These are phyloP conservation scores for Chytriomyces hyalinus DNA, from an alignment of 192 early-diverging fungal genomes.

Conservation along the genomic window DNA sequence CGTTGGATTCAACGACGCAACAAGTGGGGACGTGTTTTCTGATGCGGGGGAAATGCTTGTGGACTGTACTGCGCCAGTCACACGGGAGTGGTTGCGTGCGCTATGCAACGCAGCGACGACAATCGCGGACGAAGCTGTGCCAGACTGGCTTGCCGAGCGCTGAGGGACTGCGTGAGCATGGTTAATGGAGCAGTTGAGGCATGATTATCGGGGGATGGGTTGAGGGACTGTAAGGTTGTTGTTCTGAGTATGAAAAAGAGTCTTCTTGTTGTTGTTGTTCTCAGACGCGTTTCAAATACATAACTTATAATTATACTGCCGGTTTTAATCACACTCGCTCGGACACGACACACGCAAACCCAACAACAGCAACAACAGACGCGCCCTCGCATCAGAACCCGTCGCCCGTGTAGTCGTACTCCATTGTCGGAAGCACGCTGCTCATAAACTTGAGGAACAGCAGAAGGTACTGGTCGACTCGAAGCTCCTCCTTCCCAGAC, in stretches of 20 bases:
- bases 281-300: no score
- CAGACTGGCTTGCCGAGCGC: conserved; percentile 1
- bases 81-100: conserved; percentile 24
- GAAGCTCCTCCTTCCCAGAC: conserved; percentile 69
- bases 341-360: no score
- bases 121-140: conserved; percentile 24
- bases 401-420: conserved; percentile 89
- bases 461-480: conserved; percentile 95
- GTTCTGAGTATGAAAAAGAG: no score
- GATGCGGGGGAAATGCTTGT: background rate
- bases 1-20: conserved; percentile 4
- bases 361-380: no score
- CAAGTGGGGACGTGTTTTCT: background rate
- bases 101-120: background rate
- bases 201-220: background rate
- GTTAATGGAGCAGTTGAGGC: background rate
- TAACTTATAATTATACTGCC: no score
- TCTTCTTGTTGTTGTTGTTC: no score
- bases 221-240: background rate
- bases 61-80: conserved; percentile 8
- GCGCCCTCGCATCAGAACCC: conserved; percentile 3
- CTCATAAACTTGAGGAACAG: conserved; percentile 98
- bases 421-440: conserved; percentile 94
- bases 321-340: no score
- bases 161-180: background rate